Evolutionary conservation across 345 rosid genomes (phyloP).

Genomic region (Hibiscus mutabilis): DNA sequence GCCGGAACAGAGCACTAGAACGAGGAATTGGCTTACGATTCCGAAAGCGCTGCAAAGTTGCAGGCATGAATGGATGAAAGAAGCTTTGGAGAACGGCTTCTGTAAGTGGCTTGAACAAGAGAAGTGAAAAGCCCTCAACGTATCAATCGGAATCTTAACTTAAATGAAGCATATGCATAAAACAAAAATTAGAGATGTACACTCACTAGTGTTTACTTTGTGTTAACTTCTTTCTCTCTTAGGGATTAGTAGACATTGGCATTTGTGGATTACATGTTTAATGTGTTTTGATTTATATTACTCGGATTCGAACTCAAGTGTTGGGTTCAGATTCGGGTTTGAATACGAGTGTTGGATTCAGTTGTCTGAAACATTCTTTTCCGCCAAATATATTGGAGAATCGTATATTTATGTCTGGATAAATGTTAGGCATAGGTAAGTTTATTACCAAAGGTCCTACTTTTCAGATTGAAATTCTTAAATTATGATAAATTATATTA

Average conservation of each 20-base stretch:
- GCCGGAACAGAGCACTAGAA: slow-evolving; percentile 72
- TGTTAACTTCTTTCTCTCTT: neutral
- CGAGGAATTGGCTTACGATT: slow-evolving; percentile 64
- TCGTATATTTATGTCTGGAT: neutral
- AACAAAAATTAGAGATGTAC: slow-evolving; percentile 1
- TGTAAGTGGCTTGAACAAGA: slow-evolving; percentile 49
- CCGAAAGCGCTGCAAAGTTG: slow-evolving; percentile 57
- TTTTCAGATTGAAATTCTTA: too few species aligned
- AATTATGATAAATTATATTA: too few species aligned
- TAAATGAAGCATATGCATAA: slow-evolving; percentile 15
- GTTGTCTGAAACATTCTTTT: too few species aligned
- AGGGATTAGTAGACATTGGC: neutral
- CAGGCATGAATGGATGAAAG: slow-evolving; percentile 89
- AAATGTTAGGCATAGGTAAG: neutral
- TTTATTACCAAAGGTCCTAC: too few species aligned
- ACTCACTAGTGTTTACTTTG: slow-evolving; percentile 3
- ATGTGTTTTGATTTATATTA: neutral
- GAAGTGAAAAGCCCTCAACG: slow-evolving; percentile 16
- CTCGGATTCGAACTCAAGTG: neutral
- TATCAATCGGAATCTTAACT: slow-evolving; percentile 19
- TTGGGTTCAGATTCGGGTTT: neutral
- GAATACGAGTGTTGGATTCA: too few species aligned
- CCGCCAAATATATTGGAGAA: neutral
- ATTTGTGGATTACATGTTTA: neutral
- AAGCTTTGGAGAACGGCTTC: slow-evolving; percentile 58